A percentile compares a stretch with the other conserved stretches of the same genome.
phyloP scores from a whole-genome alignment of 768 basidiomycete species.

The Dacryopinax primogenitus region DNA sequence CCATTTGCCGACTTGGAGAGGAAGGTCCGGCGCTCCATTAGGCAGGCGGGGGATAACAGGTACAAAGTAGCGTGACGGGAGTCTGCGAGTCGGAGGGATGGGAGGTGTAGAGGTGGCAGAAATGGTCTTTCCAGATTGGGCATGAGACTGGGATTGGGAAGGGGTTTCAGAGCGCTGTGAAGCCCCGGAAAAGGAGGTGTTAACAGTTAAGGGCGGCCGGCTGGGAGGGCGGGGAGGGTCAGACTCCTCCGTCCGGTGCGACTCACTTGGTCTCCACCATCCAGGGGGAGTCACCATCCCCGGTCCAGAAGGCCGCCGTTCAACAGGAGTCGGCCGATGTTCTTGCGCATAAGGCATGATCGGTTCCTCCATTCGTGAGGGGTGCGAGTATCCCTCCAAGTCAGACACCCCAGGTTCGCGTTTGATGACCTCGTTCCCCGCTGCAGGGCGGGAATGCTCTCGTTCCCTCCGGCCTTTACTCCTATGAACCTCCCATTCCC shows the following conservation, averaged over 20 bases:
- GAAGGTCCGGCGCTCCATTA: neutral
- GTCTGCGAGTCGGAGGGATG: neutral
- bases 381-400: neutral
- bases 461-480: neutral
- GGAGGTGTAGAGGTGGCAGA: neutral
- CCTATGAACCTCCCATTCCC: slow-evolving; percentile 4
- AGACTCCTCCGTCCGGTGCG: neutral
- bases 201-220: neutral
- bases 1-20: neutral
- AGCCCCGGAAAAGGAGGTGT: neutral
- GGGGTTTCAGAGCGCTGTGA: neutral
- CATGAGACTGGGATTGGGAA: neutral
- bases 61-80: neutral
- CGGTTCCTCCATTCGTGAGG: neutral
- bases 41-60: neutral
- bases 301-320: neutral
- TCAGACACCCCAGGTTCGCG: neutral
- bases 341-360: neutral
- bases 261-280: neutral
- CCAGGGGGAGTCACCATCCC: neutral
- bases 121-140: neutral
- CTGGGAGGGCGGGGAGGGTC: neutral
- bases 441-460: neutral
- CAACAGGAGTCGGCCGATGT: neutral
- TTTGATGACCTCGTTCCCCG: neutral